Conservation (phyloP, 768 basidiomycete species). For the Boletus rufocinnamomeus region DNA sequence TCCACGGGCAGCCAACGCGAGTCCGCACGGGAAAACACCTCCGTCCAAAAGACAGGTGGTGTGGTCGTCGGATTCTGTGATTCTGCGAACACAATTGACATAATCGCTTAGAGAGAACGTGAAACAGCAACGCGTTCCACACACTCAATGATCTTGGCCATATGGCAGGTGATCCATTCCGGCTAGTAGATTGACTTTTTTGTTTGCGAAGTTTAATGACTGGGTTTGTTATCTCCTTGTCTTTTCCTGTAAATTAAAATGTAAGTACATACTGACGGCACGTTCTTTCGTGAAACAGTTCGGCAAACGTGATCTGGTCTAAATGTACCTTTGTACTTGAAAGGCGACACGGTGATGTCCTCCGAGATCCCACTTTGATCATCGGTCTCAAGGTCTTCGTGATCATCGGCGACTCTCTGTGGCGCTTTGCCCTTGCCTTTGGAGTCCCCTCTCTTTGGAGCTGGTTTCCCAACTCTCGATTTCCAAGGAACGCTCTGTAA, state of each 20-base stretch:
- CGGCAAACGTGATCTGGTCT: conserved; percentile 9
- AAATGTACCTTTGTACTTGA: conserved; percentile 38
- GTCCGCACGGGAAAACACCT: conserved; percentile 93
- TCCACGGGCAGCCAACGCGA: conserved; percentile 92
- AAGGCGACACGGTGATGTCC: conserved; percentile 35
- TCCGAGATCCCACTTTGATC: conserved; percentile 44
- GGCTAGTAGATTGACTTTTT: conserved; percentile 50
- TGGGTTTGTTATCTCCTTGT: conserved; percentile 56
- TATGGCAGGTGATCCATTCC: conserved; percentile 33
- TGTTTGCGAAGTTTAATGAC: conserved; percentile 59
- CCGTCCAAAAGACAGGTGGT: conserved; percentile 94
- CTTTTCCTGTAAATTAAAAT: conserved; percentile 45
- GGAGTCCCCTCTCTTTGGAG: conserved; percentile 40
- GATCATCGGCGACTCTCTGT: conserved; percentile 22
- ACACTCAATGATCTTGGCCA: conserved; percentile 22
- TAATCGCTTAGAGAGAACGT: conserved; percentile 24
- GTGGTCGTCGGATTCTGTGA: conserved; percentile 54
- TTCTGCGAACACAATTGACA: conserved; percentile 27
- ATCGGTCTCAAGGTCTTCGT: conserved; percentile 30
- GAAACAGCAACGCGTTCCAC: conserved; percentile 13
- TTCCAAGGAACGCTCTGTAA: conserved; percentile 94
- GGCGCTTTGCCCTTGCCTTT: conserved; percentile 40
- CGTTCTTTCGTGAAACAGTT: neutral
- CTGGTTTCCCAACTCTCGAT: conserved; percentile 55
- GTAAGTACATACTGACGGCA: conserved; percentile 13